These are phyloP conservation scores for Gryganskiella cystojenkinii DNA, from an alignment of 192 early-diverging fungal species.

Conservation along the genomic window DNA sequence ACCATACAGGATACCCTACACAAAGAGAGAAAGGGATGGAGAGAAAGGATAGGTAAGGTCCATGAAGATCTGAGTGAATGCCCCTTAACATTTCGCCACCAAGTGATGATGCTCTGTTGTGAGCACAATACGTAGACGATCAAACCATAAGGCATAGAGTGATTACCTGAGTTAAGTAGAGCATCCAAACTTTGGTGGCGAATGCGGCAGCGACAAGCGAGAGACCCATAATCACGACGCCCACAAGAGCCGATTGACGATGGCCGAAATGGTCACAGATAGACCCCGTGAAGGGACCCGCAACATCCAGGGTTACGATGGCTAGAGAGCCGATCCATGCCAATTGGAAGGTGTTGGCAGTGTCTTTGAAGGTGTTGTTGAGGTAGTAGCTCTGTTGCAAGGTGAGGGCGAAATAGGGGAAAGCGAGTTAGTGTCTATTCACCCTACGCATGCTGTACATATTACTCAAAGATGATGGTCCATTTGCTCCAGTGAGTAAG, in stretches of 20 bases:
- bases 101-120: no score
- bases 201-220: constrained; percentile 67
- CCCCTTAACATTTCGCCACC: no score
- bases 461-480: background rate
- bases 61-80: no score
- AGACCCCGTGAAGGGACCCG: constrained; percentile 36
- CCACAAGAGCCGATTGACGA: constrained; percentile 56
- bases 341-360: constrained; percentile 24
- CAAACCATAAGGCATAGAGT: no score
- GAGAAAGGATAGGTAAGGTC: no score
- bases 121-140: no score
- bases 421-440: no score
- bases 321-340: constrained; percentile 39
- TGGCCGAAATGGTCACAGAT: constrained; percentile 38
- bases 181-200: constrained; percentile 71
- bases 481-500: background rate
- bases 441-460: no score
- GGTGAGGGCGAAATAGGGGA: constrained; percentile 24
- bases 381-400: constrained; percentile 26
- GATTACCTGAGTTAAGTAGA: constrained; percentile 74
- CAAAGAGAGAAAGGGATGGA: no score
- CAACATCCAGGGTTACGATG: constrained; percentile 32
- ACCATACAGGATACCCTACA: constrained; percentile 74
- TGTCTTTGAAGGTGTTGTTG: constrained; percentile 23
- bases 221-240: constrained; percentile 41